Conservation (phyloP, 1,139 yeast species). For the Yamadazyma songkhlaensis region DNA sequence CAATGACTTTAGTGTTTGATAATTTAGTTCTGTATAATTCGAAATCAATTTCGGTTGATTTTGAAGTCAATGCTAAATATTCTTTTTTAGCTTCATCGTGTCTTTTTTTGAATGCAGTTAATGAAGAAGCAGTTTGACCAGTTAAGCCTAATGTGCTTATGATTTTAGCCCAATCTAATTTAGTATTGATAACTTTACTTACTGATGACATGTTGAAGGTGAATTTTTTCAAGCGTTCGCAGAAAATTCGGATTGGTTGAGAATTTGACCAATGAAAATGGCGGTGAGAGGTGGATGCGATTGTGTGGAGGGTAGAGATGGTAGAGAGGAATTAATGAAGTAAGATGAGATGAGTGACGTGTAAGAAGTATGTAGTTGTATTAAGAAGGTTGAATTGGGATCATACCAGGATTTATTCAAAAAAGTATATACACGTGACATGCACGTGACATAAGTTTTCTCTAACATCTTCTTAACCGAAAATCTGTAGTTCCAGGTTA, state of each 20-base stretch:
- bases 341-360: no score
- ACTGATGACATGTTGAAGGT: conserved; percentile 37
- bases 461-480: not conserved
- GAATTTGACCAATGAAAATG: conserved; percentile 5
- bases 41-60: conserved; percentile 79
- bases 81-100: conserved; percentile 95
- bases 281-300: not conserved
- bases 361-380: no score
- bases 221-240: not conserved
- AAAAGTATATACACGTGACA: not conserved
- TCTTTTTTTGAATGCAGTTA: conserved; percentile 95
- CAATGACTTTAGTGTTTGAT: conserved; percentile 78
- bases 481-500: no score
- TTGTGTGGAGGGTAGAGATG: not conserved
- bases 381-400: no score
- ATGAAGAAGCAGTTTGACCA: conserved; percentile 85
- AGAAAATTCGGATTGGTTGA: conserved; percentile 7
- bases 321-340: no score
- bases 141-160: conserved; percentile 86
- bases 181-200: conserved; percentile 72
- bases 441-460: not conserved
- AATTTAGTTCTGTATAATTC: conserved; percentile 72
- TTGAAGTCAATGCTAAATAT: conserved; percentile 64
- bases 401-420: no score
- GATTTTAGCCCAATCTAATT: conserved; percentile 94